Percentiles rank a stretch among this genome's conserved stretches.
Evolutionary conservation across 2,329 filamentous ascomycete species (phyloP).

Genomic region (Gaeumannomyces sp.): DNA sequence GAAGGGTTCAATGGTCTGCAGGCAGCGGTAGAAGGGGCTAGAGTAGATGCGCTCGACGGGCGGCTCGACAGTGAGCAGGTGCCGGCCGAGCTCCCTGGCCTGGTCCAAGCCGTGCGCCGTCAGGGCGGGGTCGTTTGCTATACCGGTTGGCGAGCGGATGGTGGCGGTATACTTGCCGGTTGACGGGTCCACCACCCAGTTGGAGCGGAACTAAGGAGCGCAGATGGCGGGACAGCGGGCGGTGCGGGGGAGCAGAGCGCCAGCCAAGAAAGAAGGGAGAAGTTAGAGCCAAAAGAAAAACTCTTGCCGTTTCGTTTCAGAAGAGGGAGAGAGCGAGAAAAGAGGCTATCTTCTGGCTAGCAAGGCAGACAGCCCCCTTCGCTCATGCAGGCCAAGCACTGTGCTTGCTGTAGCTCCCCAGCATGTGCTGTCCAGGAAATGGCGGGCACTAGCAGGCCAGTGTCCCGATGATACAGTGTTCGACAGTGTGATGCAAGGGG

Average conservation of each 20-base stretch:
- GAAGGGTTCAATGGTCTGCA: constrained; percentile 75
- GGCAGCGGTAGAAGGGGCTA: constrained; percentile 79
- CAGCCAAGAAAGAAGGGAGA: too few relatives aligned
- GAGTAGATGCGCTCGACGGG: constrained; percentile 73
- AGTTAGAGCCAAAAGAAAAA: too few relatives aligned
- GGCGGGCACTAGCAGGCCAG: not conserved
- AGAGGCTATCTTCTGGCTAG: too few relatives aligned
- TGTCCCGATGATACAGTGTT: not conserved
- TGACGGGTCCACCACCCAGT: constrained; percentile 76
- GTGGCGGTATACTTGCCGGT: constrained; percentile 72
- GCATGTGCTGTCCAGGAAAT: too few relatives aligned
- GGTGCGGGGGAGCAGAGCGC: too few relatives aligned
- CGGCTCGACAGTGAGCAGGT: constrained; percentile 55
- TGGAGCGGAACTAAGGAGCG: constrained; percentile 68
- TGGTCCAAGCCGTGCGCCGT: constrained; percentile 83
- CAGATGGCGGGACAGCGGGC: too few relatives aligned
- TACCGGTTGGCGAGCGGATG: constrained; percentile 77
- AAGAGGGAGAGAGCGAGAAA: too few relatives aligned
- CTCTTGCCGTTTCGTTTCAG: too few relatives aligned
- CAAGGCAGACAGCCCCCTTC: too few relatives aligned
- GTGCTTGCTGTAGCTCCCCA: too few relatives aligned
- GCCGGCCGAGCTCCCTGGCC: constrained; percentile 65
- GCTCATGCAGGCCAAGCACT: too few relatives aligned
- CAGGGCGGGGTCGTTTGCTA: constrained; percentile 80
- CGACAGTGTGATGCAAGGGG: too few relatives aligned